phyloP scores from a whole-genome alignment of 176 grass and related monocot species.

The Aechmea fasciata region DNA sequence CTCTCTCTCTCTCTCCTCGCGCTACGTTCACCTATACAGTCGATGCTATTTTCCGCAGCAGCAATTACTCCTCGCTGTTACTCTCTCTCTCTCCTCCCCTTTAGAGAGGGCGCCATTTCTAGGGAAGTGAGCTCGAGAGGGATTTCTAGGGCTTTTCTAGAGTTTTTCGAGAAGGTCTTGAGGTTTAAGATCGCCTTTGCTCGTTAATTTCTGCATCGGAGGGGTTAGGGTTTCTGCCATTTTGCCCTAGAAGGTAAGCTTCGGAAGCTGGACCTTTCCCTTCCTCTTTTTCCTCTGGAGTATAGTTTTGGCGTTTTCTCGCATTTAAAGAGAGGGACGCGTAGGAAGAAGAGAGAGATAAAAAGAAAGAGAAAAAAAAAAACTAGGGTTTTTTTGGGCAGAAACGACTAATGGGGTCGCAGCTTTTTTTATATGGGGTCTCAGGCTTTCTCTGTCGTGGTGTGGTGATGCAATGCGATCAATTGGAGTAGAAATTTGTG shows the following conservation, averaged over 20 bases:
- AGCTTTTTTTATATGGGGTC: not conserved
- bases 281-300: not conserved
- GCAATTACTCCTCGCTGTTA: not conserved
- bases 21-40: no score
- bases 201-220: no score
- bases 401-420: not conserved
- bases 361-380: not conserved
- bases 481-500: not conserved
- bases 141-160: not conserved
- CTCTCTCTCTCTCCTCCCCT: not conserved
- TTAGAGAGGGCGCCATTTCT: not conserved
- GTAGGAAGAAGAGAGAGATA: no score
- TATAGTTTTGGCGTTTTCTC: not conserved
- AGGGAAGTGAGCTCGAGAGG: not conserved
- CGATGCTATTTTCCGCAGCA: no score
- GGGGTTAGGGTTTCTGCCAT: not conserved
- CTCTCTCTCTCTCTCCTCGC: not conserved
- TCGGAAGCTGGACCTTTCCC: conserved; percentile 8
- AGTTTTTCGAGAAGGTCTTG: conserved; percentile 4
- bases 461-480: no score
- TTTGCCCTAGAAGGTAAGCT: conserved; percentile 6
- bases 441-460: not conserved
- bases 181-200: not conserved
- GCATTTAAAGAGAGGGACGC: not conserved
- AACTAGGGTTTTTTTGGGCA: not conserved